phyloP scores from a whole-genome alignment of 306 rosid species.

The Ziziphus jujuba region DNA sequence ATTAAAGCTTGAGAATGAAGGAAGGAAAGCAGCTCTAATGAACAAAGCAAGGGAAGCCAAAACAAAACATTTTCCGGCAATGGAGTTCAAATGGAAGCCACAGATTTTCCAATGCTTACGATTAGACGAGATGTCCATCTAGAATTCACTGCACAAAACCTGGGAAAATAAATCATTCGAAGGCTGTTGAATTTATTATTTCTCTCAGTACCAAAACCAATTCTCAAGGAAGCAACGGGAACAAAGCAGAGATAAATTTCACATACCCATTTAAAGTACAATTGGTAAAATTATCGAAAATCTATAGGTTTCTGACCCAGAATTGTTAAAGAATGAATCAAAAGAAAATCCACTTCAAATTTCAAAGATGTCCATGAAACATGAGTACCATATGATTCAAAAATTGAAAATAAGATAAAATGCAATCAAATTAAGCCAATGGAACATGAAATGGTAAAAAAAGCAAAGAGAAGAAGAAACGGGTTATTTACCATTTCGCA shows the following conservation, averaged over 20 bases:
- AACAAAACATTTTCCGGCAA: slow-evolving; percentile 56
- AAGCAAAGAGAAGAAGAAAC: neutral
- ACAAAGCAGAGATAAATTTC: slow-evolving; percentile 9
- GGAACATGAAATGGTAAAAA: neutral
- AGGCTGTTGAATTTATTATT: neutral
- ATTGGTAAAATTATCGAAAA: slow-evolving; percentile 15
- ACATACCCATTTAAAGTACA: neutral
- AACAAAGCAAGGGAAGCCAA: slow-evolving; percentile 53
- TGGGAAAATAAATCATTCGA: slow-evolving; percentile 4
- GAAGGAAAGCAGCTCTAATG: slow-evolving; percentile 52
- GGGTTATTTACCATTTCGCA: neutral
- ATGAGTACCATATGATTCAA: slow-evolving; percentile 23
- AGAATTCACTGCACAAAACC: slow-evolving; percentile 21
- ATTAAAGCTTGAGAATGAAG: slow-evolving; percentile 39
- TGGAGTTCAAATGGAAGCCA: slow-evolving; percentile 47
- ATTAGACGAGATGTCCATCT: slow-evolving; percentile 54
- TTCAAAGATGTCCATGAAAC: slow-evolving; percentile 5
- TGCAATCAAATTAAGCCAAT: neutral
- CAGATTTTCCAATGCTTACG: slow-evolving; percentile 37
- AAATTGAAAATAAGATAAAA: neutral
- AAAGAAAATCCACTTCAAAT: slow-evolving; percentile 13
- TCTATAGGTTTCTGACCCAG: slow-evolving; percentile 16
- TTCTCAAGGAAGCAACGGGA: slow-evolving; percentile 12
- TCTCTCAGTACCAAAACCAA: slow-evolving; percentile 8
- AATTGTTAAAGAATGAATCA: slow-evolving; percentile 4